Conservation (phyloP, 495 filamentous ascomycete genomes). For the Aspergillus incahuasiensis region DNA sequence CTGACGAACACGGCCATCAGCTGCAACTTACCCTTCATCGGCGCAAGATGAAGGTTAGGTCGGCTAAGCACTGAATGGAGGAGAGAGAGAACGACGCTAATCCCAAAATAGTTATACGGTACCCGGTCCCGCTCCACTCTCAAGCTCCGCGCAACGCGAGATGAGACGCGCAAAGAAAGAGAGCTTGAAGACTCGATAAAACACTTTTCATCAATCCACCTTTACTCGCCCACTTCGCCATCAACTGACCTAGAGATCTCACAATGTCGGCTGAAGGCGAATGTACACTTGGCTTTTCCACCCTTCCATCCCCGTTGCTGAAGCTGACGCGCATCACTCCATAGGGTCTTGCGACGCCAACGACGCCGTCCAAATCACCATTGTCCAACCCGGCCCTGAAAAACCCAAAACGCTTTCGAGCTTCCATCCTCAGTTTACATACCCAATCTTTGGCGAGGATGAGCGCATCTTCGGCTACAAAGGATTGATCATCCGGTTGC, state of each 20-base stretch:
- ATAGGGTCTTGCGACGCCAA: slow-evolving; percentile 73
- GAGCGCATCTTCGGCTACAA: slow-evolving; percentile 91
- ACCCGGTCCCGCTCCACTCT: slow-evolving; percentile 5
- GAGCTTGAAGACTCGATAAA: slow-evolving; percentile 5
- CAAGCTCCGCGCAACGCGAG: slow-evolving; percentile 20
- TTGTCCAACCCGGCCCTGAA: slow-evolving; percentile 55
- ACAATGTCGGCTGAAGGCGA: slow-evolving; percentile 47
- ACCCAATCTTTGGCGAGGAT: slow-evolving; percentile 85
- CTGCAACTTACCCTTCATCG: too few species aligned
- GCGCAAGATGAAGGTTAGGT: not conserved
- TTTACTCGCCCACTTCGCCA: slow-evolving; percentile 13
- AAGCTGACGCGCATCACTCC: slow-evolving; percentile 12
- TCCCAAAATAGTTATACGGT: slow-evolving; percentile 23
- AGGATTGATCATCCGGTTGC: slow-evolving; percentile 66
- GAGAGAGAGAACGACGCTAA: slow-evolving; percentile 9
- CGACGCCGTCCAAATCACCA: slow-evolving; percentile 65
- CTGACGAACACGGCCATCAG: too few species aligned
- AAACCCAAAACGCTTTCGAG: slow-evolving; percentile 54
- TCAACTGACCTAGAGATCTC: not conserved
- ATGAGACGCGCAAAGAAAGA: slow-evolving; percentile 1
- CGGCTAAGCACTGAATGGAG: not conserved
- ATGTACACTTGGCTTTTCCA: slow-evolving; percentile 31
- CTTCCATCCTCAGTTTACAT: slow-evolving; percentile 86
- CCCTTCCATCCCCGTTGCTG: not conserved
- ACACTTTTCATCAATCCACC: not conserved